phyloP scores from a whole-genome alignment of 2,329 filamentous ascomycete species.

The Thelonectria olida region DNA sequence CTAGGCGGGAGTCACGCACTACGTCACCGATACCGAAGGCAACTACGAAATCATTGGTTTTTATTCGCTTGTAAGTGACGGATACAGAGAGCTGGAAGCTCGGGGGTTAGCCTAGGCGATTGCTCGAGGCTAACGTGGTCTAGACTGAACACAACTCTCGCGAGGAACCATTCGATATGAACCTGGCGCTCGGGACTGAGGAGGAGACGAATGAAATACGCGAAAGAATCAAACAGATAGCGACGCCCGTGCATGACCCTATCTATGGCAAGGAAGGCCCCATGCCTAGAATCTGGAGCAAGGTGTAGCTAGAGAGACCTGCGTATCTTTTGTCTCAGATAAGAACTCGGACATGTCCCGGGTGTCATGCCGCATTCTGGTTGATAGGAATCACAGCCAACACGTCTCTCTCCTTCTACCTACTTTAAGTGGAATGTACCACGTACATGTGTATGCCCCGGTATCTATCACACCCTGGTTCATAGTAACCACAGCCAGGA shows the following conservation, averaged over 20 bases:
- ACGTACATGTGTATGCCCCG: too few relatives aligned
- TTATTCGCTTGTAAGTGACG: neutral
- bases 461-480: too few relatives aligned
- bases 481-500: too few relatives aligned
- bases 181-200: neutral
- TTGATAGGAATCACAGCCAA: too few relatives aligned
- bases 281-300: neutral
- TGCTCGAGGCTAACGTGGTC: neutral
- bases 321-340: neutral
- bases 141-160: neutral
- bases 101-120: too few relatives aligned
- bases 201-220: neutral
- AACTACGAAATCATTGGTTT: constrained; percentile 8
- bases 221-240: neutral
- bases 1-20: constrained; percentile 8
- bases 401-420: too few relatives aligned
- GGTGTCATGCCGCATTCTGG: too few relatives aligned
- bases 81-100: neutral
- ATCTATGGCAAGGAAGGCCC: constrained; percentile 8
- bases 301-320: neutral
- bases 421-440: too few relatives aligned
- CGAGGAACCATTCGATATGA: neutral
- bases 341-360: neutral
- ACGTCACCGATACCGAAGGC: neutral
- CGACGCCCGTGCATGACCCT: constrained; percentile 4